Evolutionary conservation across 164 flowering plant species (phyloP), one percentile per base, ranked within the genome.

Genomic region (Liquidambar formosana): DNA sequence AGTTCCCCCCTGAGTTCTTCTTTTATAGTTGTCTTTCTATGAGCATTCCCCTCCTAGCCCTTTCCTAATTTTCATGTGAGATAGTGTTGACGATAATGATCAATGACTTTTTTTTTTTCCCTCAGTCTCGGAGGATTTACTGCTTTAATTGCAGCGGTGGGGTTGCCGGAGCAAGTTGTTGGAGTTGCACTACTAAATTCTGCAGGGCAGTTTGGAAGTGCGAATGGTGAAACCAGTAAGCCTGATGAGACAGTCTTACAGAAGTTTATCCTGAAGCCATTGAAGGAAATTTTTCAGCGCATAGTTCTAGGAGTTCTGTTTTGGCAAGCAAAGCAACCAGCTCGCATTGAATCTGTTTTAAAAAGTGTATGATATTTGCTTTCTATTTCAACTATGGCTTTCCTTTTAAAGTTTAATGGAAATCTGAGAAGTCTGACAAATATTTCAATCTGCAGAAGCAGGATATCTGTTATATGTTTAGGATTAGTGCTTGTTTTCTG

Each of bases 101-200:
- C 61, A 65, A 25, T 66, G 71, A 25, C 54, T 57, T 44, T 59
- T 51, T 78, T 81, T 77, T 92, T n/a, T n/a, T n/a, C n/a, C n/a
- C n/a, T n/a, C n/a, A 92, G 99, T 77, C 97, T 95, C 70, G 99
- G 99, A 70, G 99, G 97, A 73, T 91, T 94, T 78, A 88, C 97
- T 57, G 97, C 96, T 70, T 74, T 95, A 81, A 78, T 87, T 68
- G 61, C 97, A 22, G 97, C 97, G 54, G 88, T 82, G 41, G 88
- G 85, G 21, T 72, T 85, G 74, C 86, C 85, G 54, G 90, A 93
- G 38, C 88, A 87, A 78, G 93, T 91, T 44, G 64, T 71, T 62
- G 99, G 97, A 62, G 81, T 95, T 58, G 97, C 80, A 49, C 76
- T 95, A 28, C 79, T 95, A 45, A 95, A 95, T 72, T 85, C 91